These are phyloP conservation scores for Magnaporthiopsis rhizophila DNA, from an alignment of 2,329 filamentous ascomycete genomes.

Conservation along the genomic window DNA sequence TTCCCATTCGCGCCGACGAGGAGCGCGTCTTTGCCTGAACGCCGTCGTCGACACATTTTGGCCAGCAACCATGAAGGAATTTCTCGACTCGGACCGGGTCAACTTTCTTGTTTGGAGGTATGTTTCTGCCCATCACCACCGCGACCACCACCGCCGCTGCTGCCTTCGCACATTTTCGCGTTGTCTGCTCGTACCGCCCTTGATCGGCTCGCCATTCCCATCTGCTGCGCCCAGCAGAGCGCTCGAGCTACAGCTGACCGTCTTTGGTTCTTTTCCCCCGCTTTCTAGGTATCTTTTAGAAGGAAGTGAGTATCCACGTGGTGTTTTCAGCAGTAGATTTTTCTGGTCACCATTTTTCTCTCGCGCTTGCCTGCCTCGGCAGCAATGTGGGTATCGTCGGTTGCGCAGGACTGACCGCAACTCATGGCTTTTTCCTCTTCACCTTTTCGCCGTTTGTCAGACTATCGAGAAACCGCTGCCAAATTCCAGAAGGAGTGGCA, in stretches of 20 bases:
- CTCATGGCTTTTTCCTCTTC: constrained; percentile 13
- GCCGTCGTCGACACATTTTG: no score
- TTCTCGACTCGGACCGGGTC: constrained; percentile 58
- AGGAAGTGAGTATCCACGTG: constrained; percentile 47
- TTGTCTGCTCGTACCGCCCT: neutral
- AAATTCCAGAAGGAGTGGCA: constrained; percentile 64
- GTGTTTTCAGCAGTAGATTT: constrained; percentile 11
- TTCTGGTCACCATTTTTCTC: constrained; percentile 3
- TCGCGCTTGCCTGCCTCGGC: neutral
- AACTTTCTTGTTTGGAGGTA: constrained; percentile 67
- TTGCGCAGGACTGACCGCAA: constrained; percentile 23
- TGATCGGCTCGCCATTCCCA: neutral
- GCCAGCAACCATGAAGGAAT: constrained; percentile 44
- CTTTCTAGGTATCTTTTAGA: constrained; percentile 48
- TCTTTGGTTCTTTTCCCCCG: constrained; percentile 6
- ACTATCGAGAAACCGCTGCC: constrained; percentile 60
- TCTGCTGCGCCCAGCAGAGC: neutral
- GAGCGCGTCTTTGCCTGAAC: no score
- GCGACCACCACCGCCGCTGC: no score
- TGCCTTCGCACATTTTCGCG: constrained; percentile 7
- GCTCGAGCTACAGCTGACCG: constrained; percentile 1
- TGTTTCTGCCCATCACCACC: constrained; percentile 20
- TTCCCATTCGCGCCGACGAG: neutral
- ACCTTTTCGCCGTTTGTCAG: constrained; percentile 27
- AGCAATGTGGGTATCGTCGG: constrained; percentile 7